These are phyloP conservation scores for Cenchrus purpureus DNA, from an alignment of 176 grass and related monocot species.

Conservation along the genomic window DNA sequence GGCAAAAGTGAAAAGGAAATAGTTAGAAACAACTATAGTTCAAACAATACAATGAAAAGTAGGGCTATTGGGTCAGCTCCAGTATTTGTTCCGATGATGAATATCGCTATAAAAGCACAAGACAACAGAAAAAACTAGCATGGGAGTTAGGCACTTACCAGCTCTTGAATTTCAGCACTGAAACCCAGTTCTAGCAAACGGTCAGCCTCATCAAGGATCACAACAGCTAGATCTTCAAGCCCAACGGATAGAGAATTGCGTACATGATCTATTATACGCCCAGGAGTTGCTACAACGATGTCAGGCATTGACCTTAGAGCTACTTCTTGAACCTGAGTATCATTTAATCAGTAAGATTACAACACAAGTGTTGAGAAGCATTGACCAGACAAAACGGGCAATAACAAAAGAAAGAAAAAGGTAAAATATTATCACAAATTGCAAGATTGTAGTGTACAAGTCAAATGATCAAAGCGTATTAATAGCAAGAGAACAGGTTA, in stretches of 20 bases:
- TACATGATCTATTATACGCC: conserved; percentile 94
- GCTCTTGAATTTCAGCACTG: conserved; percentile 93
- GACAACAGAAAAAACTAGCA: conserved; percentile 19
- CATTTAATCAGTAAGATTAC: conserved; percentile 30
- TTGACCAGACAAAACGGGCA: neutral
- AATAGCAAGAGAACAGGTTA: conserved; percentile 2
- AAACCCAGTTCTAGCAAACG: conserved; percentile 93
- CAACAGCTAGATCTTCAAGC: conserved; percentile 90
- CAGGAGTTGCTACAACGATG: conserved; percentile 96
- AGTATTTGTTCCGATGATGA: neutral
- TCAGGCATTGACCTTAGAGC: conserved; percentile 96
- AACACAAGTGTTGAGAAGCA: neutral
- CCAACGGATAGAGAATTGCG: conserved; percentile 89
- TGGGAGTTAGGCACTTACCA: conserved; percentile 53
- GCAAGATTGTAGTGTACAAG: neutral
- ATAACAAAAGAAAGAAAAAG: conserved; percentile 9
- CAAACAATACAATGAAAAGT: neutral
- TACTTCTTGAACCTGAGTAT: conserved; percentile 79
- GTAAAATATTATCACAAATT: conserved; percentile 13
- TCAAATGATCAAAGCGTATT: neutral
- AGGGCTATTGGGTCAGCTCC: neutral
- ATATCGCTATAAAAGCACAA: neutral
- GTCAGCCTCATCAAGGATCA: conserved; percentile 98
- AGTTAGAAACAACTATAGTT: neutral
- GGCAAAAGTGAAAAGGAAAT: neutral